Conservation (phyloP, 1,139 yeast genomes). For the Pichia sp. region DNA sequence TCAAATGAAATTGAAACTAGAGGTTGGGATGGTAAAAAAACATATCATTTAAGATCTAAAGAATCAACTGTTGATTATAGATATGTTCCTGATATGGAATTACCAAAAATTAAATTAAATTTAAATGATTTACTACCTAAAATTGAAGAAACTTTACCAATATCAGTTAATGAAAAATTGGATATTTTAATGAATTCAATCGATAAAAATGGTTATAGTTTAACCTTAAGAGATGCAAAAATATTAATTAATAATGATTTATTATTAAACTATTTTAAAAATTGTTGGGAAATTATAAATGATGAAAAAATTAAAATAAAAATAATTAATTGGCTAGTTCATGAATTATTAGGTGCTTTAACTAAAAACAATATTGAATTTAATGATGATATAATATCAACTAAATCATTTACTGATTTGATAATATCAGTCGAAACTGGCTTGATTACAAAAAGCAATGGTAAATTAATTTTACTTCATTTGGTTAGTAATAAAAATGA, state of each 20-base stretch:
- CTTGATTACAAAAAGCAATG: slow-evolving; percentile 50
- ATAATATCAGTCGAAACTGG: slow-evolving; percentile 34
- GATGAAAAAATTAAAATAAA: slow-evolving; percentile 29
- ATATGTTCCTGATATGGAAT: slow-evolving; percentile 91
- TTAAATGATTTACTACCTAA: slow-evolving; percentile 33
- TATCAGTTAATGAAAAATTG: slow-evolving; percentile 57
- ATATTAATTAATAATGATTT: slow-evolving; percentile 46
- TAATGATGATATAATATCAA: slow-evolving; percentile 33
- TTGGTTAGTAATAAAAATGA: slow-evolving; percentile 44
- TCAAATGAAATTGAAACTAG: slow-evolving; percentile 55
- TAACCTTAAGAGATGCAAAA: slow-evolving; percentile 67
- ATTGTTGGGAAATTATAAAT: slow-evolving; percentile 42
- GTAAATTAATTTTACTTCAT: slow-evolving; percentile 55
- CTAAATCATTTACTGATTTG: slow-evolving; percentile 38
- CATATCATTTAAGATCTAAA: slow-evolving; percentile 64
- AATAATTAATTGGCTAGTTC: slow-evolving; percentile 78
- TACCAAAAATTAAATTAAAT: slow-evolving; percentile 53
- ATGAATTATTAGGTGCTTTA: slow-evolving; percentile 70
- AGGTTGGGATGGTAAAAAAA: slow-evolving; percentile 79
- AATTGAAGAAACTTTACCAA: slow-evolving; percentile 44
- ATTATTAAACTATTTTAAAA: slow-evolving; percentile 41
- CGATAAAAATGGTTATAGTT: slow-evolving; percentile 30
- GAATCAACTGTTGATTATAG: slow-evolving; percentile 84
- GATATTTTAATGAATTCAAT: slow-evolving; percentile 43
- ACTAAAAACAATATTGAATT: slow-evolving; percentile 44